Conservation (phyloP, 192 early-diverging fungal genomes). For the Chytriomyces hyalinus region DNA sequence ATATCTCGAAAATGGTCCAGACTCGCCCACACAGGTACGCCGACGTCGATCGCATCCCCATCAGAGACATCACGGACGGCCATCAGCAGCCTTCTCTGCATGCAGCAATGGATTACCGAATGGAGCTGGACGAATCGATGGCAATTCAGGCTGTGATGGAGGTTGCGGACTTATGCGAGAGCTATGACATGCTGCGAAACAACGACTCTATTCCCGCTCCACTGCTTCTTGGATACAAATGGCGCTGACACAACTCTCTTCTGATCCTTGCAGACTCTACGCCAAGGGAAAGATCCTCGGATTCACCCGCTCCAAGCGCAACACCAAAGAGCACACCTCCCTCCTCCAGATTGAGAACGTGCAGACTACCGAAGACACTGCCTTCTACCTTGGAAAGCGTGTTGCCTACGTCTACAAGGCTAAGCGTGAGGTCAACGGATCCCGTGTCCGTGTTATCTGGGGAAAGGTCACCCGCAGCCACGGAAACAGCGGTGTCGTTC, state of each 20-base stretch:
- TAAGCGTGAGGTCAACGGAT: conserved; percentile 84
- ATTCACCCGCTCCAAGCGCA: conserved; percentile 91
- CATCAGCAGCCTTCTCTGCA: too few species aligned
- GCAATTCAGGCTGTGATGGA: too few species aligned
- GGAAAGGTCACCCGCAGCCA: conserved; percentile 94
- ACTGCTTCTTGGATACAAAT: too few species aligned
- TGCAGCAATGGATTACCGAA: too few species aligned
- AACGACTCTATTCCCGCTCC: too few species aligned
- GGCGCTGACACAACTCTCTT: background rate
- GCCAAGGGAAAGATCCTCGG: conserved; percentile 96
- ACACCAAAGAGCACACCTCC: conserved; percentile 86
- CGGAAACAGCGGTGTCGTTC: conserved; percentile 94
- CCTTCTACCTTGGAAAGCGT: conserved; percentile 98
- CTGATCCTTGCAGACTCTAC: conserved; percentile 80
- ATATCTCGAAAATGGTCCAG: too few species aligned
- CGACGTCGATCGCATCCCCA: too few species aligned
- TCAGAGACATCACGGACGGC: too few species aligned
- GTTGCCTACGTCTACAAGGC: conserved; percentile 98
- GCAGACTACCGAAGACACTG: conserved; percentile 83
- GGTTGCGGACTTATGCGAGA: too few species aligned
- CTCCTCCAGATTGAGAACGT: conserved; percentile 95
- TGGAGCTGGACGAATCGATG: too few species aligned
- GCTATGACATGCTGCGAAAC: too few species aligned
- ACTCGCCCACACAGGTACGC: too few species aligned
- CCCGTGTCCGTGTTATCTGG: conserved; percentile 97